phyloP scores from a whole-genome alignment of 2,329 filamentous ascomycete species.

The Penicillium sp. region DNA sequence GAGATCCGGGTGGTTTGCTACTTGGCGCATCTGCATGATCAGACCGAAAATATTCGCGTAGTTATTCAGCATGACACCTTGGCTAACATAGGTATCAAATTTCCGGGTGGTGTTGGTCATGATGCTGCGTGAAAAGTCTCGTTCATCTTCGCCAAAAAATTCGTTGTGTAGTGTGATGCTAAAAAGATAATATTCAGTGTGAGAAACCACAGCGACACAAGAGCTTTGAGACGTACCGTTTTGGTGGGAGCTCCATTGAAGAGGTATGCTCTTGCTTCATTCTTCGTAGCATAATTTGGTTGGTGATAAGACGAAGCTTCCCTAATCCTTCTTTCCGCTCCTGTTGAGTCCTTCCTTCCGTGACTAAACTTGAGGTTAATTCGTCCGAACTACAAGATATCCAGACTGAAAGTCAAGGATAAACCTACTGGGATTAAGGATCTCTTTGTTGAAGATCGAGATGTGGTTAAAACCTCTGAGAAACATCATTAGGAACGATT shows the following conservation, averaged over 20 bases:
- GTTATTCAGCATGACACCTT: constrained; percentile 91
- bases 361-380: constrained; percentile 36
- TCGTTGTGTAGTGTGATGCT: constrained; percentile 81
- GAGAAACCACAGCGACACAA: not conserved
- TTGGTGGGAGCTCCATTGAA: constrained; percentile 93
- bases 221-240: constrained; percentile 57
- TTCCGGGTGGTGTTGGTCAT: constrained; percentile 86
- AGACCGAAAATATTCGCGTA: constrained; percentile 98
- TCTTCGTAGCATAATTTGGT: constrained; percentile 91
- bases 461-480: constrained; percentile 62
- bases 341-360: constrained; percentile 52
- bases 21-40: constrained; percentile 99
- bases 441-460: constrained; percentile 89
- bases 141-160: constrained; percentile 94
- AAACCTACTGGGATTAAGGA: constrained; percentile 69
- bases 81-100: constrained; percentile 93
- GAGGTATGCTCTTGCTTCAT: constrained; percentile 91
- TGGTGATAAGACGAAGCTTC: constrained; percentile 84
- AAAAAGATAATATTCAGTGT: constrained; percentile 9
- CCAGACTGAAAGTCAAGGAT: not conserved
- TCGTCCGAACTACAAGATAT: not conserved
- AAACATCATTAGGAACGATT: constrained; percentile 12
- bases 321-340: constrained; percentile 67
- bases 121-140: constrained; percentile 91
- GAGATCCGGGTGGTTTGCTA: constrained; percentile 92